Evolutionary conservation across 345 rosid species (phyloP).

Genomic region (Acer campestre): DNA sequence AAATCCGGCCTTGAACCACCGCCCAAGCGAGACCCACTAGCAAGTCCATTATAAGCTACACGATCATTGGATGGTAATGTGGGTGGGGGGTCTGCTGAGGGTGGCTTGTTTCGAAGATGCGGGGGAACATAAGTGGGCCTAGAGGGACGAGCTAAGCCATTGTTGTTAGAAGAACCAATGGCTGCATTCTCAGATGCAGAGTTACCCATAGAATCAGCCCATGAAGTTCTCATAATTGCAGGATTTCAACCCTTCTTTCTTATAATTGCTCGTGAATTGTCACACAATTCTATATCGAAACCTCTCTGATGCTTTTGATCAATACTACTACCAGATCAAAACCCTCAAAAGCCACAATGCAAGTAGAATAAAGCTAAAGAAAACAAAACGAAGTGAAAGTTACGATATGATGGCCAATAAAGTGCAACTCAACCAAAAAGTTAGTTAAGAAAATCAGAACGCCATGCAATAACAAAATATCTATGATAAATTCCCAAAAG

Average conservation of each 20-base stretch:
- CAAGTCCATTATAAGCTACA: conserved; percentile 22
- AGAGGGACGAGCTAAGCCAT: conserved; percentile 22
- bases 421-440: background rate
- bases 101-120: conserved; percentile 47
- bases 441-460: background rate
- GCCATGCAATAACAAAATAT: background rate
- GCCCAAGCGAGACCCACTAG: conserved; percentile 33
- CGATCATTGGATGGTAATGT: conserved; percentile 23
- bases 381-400: background rate
- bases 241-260: conserved; percentile 8
- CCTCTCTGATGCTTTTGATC: background rate
- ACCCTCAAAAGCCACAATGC: conserved; percentile 14
- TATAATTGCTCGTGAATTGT: background rate
- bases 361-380: background rate
- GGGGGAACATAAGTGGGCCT: conserved; percentile 51
- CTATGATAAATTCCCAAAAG: background rate
- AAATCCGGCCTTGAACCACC: conserved; percentile 36
- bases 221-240: conserved; percentile 42
- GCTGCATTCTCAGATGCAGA: conserved; percentile 42
- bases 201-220: conserved; percentile 60
- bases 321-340: background rate
- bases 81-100: conserved; percentile 31
- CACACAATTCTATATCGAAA: background rate
- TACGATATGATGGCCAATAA: background rate
- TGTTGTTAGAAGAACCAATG: conserved; percentile 20